Evolutionary conservation across 805 yeast genomes (phyloP), one percentile per base, ranked within the genome.

Genomic region (Wickerhamiella allomyrinae): DNA sequence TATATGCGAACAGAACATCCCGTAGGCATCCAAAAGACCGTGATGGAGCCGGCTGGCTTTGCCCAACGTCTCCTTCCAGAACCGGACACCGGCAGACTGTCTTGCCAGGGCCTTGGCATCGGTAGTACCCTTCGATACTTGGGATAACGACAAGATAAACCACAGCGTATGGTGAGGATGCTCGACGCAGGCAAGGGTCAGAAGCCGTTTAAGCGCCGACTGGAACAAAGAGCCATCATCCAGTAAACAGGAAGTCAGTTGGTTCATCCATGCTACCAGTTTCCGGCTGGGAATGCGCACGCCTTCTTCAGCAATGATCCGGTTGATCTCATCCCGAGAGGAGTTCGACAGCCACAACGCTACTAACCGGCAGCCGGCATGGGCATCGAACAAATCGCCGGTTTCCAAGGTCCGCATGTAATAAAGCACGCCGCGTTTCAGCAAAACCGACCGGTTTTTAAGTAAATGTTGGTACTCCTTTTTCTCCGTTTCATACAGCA

Each of bases 241-340:
- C 1, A 73, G 61, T 13, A 87, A 54, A 42, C 91, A 66, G 0
- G 96, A 83, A 2, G 82, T 67, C 36, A 87, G 66, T 55, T 87
- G 97, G 45, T 79, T 77, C 29, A 78, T 66, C 95, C 96, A 87
- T 0, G 85, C 73, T 5, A 83, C 66, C 41, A 85, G 72, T 50
- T 77, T 77, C 53, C 66, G 65, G 11, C 71, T 65, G 0, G 93
- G 80, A 15, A 83, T 59, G 0, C 40, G 38, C 0, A 53, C 40
- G 2, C 79, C 52, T 4, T 63, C 60, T 2, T 55, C 49, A 11
- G 52, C 52, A 8, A 81, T 62, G 7, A 60, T 50, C 3, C 43
- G 46, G 47, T 74, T 77, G 5, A 80, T 60, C 0, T 53, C 57
- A 1, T 58, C 68, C 25, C 66, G 65, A 5, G 57, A 55, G 2